Conservation (phyloP, 306 rosid genomes). For the Malus sylvestris region DNA sequence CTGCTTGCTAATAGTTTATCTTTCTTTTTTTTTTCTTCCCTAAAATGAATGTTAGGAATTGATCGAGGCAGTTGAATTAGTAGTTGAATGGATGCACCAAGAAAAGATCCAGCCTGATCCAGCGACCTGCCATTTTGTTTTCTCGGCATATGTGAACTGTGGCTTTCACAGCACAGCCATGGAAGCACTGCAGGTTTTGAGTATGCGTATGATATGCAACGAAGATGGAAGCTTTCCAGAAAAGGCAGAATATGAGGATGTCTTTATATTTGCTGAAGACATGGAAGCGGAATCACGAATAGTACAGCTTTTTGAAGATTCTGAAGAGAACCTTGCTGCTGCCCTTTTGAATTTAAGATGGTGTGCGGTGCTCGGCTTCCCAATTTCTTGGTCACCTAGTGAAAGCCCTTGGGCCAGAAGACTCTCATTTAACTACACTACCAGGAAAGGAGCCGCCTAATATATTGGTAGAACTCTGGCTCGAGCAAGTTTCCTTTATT, state of each 20-base stretch:
- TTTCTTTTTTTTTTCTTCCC: background rate
- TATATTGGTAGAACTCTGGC: too few relatives aligned
- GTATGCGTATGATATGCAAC: constrained; percentile 30
- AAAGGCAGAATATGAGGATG: constrained; percentile 27
- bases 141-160: constrained; percentile 23
- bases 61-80: constrained; percentile 65
- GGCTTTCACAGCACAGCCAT: constrained; percentile 25
- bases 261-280: constrained; percentile 49
- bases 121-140: constrained; percentile 53
- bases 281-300: constrained; percentile 39
- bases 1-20: background rate
- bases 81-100: constrained; percentile 62
- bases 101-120: constrained; percentile 52
- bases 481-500: too few relatives aligned
- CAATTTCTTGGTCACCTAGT: constrained; percentile 44
- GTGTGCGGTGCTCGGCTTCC: constrained; percentile 59
- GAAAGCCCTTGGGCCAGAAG: constrained; percentile 62
- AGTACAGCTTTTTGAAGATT: constrained; percentile 43
- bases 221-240: constrained; percentile 28
- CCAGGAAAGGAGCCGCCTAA: background rate
- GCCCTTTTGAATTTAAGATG: constrained; percentile 74
- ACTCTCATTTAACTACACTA: constrained; percentile 27
- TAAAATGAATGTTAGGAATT: constrained; percentile 39
- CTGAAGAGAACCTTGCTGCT: constrained; percentile 36
- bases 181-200: constrained; percentile 30